Conservation (phyloP, 805 yeast genomes). For the Yamadazyma tumulicola region DNA sequence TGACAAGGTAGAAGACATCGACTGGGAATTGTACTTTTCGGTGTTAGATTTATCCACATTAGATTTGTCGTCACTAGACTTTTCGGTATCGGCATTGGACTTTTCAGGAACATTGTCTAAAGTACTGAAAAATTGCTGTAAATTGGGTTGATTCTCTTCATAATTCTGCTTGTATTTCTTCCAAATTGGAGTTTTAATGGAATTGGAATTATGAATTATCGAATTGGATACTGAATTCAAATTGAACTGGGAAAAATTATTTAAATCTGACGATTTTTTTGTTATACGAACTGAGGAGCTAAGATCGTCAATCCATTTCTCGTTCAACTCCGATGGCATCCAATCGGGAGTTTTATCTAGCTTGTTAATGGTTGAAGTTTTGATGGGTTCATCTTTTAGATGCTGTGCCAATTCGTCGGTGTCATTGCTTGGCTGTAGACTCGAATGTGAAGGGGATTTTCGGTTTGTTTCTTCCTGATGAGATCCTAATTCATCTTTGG, state of each 20-base stretch:
- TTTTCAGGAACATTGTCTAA: conserved; percentile 18
- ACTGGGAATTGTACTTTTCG: conserved; percentile 12
- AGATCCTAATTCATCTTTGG: conserved; percentile 27
- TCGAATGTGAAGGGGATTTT: background rate
- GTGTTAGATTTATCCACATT: conserved; percentile 6
- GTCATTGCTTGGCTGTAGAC: background rate
- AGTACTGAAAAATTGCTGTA: conserved; percentile 29
- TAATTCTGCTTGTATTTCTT: conserved; percentile 27
- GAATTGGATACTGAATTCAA: conserved; percentile 9
- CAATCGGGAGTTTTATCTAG: conserved; percentile 31
- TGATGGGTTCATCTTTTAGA: conserved; percentile 13
- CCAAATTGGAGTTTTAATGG: conserved; percentile 33
- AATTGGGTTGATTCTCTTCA: conserved; percentile 23
- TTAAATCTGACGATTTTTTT: conserved; percentile 10
- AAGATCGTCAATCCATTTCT: conserved; percentile 27
- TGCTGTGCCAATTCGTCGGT: background rate
- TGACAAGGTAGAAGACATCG: conserved; percentile 33
- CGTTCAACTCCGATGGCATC: conserved; percentile 41
- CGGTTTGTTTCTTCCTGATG: background rate
- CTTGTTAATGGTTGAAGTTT: conserved; percentile 23
- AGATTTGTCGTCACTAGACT: too few species aligned
- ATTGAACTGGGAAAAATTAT: conserved; percentile 5
- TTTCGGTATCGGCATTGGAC: too few species aligned
- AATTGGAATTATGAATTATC: conserved; percentile 12
- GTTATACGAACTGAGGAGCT: conserved; percentile 22